A percentile compares a stretch with the other conserved stretches of the same genome.
Conservation (phyloP, 164 flowering plant species). For the Aristolochia californica region DNA sequence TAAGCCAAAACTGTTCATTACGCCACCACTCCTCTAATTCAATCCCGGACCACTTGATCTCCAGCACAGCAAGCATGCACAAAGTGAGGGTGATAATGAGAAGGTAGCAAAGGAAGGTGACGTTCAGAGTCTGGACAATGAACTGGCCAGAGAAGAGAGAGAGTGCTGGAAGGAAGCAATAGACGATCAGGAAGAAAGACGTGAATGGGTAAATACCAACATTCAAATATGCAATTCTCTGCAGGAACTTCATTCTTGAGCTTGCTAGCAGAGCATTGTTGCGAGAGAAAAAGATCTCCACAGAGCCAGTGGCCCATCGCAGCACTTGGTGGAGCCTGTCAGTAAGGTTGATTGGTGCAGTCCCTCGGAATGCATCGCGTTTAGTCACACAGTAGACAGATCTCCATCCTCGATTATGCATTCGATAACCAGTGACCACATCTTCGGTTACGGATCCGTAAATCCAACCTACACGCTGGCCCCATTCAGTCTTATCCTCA, state of each 20-base stretch:
- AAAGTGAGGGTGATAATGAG: slow-evolving; percentile 55
- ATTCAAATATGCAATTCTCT: slow-evolving; percentile 64
- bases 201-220: slow-evolving; percentile 82
- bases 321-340: slow-evolving; percentile 87
- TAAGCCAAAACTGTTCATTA: slow-evolving; percentile 87
- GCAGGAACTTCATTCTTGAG: slow-evolving; percentile 47
- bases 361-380: slow-evolving; percentile 74
- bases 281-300: slow-evolving; percentile 78
- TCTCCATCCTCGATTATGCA: slow-evolving; percentile 82
- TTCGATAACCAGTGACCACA: slow-evolving; percentile 73
- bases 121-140: slow-evolving; percentile 52
- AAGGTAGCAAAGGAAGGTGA: slow-evolving; percentile 63
- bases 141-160: slow-evolving; percentile 76
- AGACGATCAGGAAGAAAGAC: slow-evolving; percentile 64
- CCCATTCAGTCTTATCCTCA: slow-evolving; percentile 89
- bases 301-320: slow-evolving; percentile 90
- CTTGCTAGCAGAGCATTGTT: slow-evolving; percentile 70
- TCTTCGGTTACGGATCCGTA: slow-evolving; percentile 87
- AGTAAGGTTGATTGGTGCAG: slow-evolving; percentile 82
- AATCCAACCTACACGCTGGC: slow-evolving; percentile 69
- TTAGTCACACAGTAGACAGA: slow-evolving; percentile 77
- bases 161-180: slow-evolving; percentile 79
- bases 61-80: slow-evolving; percentile 57
- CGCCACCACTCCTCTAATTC: slow-evolving; percentile 84
- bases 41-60: slow-evolving; percentile 82